Percentiles rank a stretch among this genome's conserved stretches.
These are phyloP conservation scores for Pelargonium myrrhifolium DNA, from an alignment of 441 rosid species.

Conservation along the genomic window DNA sequence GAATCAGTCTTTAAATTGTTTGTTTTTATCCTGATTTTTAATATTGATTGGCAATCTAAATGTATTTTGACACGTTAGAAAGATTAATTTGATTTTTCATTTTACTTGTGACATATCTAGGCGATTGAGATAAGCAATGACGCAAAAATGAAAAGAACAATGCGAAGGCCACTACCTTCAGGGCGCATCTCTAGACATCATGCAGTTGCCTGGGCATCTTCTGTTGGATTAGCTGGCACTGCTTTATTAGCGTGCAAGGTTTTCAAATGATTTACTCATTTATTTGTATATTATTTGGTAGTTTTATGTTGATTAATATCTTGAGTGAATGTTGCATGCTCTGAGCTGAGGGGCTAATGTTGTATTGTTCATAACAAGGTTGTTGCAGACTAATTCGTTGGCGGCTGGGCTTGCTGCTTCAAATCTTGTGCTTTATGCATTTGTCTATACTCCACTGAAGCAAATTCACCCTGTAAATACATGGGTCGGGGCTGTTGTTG, in stretches of 20 bases:
- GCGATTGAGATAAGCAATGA: conserved; percentile 80
- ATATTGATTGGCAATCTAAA: background rate
- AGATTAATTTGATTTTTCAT: background rate
- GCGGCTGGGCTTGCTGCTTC: conserved; percentile 90
- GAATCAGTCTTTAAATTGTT: no score
- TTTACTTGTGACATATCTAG: conserved; percentile 22
- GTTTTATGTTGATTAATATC: background rate
- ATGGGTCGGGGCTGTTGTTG: conserved; percentile 98
- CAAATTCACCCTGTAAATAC: conserved; percentile 95
- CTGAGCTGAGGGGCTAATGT: conserved; percentile 28
- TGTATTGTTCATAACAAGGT: conserved; percentile 47
- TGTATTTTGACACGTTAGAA: background rate
- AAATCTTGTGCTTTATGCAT: conserved; percentile 83
- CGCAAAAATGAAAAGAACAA: conserved; percentile 92
- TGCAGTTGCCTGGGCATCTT: conserved; percentile 73
- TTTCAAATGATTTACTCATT: conserved; percentile 21
- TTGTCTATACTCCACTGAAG: conserved; percentile 93
- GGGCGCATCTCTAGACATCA: conserved; percentile 62
- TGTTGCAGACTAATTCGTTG: conserved; percentile 86
- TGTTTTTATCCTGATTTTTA: no score
- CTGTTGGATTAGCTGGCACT: conserved; percentile 70
- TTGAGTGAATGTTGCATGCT: conserved; percentile 1
- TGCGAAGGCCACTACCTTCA: conserved; percentile 79
- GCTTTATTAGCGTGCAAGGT: conserved; percentile 76
- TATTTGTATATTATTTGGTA: conserved; percentile 12